A percentile compares a stretch with the other conserved stretches of the same genome.
Conservation (phyloP, 2,329 filamentous ascomycete species). For the Onygena corvina region DNA sequence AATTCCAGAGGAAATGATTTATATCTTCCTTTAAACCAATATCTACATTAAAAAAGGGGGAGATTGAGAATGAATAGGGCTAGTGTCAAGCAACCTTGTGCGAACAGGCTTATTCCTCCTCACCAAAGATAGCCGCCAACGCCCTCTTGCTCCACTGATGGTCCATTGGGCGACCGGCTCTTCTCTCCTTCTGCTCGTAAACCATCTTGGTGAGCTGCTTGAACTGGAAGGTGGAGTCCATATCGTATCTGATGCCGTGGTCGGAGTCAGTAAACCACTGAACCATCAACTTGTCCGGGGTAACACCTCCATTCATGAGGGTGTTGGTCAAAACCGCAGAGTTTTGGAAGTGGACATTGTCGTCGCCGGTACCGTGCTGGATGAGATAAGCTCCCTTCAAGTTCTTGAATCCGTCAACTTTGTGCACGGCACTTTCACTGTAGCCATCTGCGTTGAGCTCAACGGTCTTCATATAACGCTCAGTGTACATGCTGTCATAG, state of each 20-base stretch:
- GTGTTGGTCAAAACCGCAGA: constrained; percentile 50
- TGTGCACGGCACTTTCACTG: constrained; percentile 47
- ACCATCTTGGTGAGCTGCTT: constrained; percentile 50
- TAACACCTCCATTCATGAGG: constrained; percentile 47
- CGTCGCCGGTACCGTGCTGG: constrained; percentile 56
- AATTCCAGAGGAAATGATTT: no score
- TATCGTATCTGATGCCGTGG: constrained; percentile 50
- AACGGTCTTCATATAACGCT: constrained; percentile 58
- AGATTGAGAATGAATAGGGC: neutral
- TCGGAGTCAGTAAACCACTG: constrained; percentile 55
- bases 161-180: constrained; percentile 22
- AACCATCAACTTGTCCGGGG: constrained; percentile 50
- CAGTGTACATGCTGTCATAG: constrained; percentile 61
- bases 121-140: constrained; percentile 1
- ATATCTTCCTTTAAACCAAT: no score
- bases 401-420: constrained; percentile 49
- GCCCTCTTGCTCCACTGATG: constrained; percentile 40
- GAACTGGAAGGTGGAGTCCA: constrained; percentile 46
- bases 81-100: neutral
- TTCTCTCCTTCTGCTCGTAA: constrained; percentile 49
- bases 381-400: constrained; percentile 50
- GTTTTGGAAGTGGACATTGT: constrained; percentile 63
- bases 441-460: constrained; percentile 49
- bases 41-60: no score
- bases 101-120: neutral